phyloP scores from a whole-genome alignment of 2,329 filamentous ascomycete species.

The Penicillium sp. region DNA sequence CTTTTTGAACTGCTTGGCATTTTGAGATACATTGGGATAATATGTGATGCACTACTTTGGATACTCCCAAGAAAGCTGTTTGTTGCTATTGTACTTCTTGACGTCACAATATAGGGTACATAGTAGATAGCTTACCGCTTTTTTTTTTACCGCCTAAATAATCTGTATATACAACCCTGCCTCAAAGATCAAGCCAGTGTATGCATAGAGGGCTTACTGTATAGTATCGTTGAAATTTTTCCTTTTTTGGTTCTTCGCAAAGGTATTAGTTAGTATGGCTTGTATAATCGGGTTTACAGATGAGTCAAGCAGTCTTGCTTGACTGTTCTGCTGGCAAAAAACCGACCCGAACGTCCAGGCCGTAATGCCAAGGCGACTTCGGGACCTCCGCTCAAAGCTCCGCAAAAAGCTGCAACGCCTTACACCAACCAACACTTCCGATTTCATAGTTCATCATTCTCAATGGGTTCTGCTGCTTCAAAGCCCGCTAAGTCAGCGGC shows the following conservation, averaged over 20 bases:
- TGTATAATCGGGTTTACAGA: not conserved
- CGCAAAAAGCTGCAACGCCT: conserved; percentile 14
- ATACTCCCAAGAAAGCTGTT: not conserved
- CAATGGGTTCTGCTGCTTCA: conserved; percentile 59
- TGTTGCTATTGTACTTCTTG: conserved; percentile 15
- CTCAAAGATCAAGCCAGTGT: not conserved
- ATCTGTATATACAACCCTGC: not conserved
- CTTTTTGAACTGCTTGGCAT: not conserved
- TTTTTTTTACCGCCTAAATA: not conserved
- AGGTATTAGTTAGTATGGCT: not conserved
- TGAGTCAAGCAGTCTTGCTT: not conserved
- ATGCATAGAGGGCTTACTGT: not conserved
- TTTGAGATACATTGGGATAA: not conserved
- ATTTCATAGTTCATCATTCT: not conserved
- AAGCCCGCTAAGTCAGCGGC: conserved; percentile 53
- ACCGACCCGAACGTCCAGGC: not conserved
- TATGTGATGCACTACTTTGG: not conserved
- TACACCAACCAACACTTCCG: not conserved
- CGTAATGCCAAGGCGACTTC: conserved; percentile 21
- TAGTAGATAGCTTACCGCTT: not conserved
- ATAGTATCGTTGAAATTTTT: not conserved
- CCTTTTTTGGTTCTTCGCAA: not conserved
- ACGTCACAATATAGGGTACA: conserved; percentile 19
- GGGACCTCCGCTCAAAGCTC: conserved; percentile 21
- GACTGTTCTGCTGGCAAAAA: not conserved